Evolutionary conservation across 2,329 filamentous ascomycete genomes (phyloP), one percentile per base, ranked within the genome.

Genomic region (Plectosphaerella cucumerina): DNA sequence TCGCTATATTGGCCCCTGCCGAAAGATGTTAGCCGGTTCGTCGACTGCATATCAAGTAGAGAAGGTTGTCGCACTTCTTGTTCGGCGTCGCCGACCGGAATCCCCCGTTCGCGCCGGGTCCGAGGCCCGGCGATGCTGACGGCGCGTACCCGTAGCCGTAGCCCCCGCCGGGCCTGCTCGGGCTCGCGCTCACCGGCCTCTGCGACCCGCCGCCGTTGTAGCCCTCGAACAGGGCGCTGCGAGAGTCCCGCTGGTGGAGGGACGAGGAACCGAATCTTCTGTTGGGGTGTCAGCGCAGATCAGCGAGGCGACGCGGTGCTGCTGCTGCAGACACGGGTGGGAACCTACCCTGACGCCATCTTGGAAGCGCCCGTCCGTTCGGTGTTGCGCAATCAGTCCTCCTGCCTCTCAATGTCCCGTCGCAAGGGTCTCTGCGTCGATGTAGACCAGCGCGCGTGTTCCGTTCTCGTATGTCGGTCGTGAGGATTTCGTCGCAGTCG

Each of bases 1-100:
- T 95, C 87, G 65, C 87, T 93, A 69, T 97, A 97, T 68, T 97
- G 92, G 14, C 93, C 93, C 65, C 87, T 90, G 58, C 58, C 9
- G 23, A 26, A 11, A 23, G 6, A 14, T 15, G 44, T 56, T 23
- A 56, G 41, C 31, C 15, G n/a, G 20, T 21, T 20, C 15, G 31
- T 34, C 15, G 17, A 22, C 42, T 35, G 31, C 10, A 11, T 10
- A 11, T 31, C 26, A 10, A 31, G 4, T 11, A 31, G 8, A 11
- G 12, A 11, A 11, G 26, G 8, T 31, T n/a, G 20, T 37, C 75
- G 51, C 70, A 86, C 83, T 74, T 85, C 57, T 73, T 76, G 66
- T 91, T 90, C 53, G 88, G 88, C 53, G 87, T 90, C 58, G 86
- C 87, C 31, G 81, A 70, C 48, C 87, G 75, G 66, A 75, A 89